phyloP scores from a whole-genome alignment of 1,284 basidiomycete species.

The Cutaneotrichosporon cutaneum region DNA sequence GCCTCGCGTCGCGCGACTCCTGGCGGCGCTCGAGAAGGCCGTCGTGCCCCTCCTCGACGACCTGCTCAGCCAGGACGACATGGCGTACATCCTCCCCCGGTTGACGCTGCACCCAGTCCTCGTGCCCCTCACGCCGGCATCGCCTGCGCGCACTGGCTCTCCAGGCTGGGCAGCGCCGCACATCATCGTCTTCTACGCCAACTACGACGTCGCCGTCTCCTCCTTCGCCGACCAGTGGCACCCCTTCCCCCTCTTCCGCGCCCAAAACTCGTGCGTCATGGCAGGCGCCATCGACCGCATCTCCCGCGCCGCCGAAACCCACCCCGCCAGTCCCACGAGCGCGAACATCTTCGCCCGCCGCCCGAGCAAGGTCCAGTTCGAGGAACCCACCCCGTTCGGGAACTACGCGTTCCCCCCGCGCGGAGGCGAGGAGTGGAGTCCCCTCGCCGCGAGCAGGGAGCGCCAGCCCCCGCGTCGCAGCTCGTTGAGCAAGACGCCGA shows the following conservation, averaged over 20 bases:
- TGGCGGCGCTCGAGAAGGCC: constrained; percentile 41
- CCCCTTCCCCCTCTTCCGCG: constrained; percentile 54
- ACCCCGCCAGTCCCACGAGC: not conserved
- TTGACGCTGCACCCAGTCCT: constrained; percentile 45
- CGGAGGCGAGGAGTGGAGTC: constrained; percentile 1
- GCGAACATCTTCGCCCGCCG: constrained; percentile 30
- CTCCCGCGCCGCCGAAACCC: constrained; percentile 15
- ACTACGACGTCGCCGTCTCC: constrained; percentile 52
- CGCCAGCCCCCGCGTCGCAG: constrained; percentile 23
- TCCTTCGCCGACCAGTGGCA: constrained; percentile 52
- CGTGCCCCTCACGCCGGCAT: constrained; percentile 43
- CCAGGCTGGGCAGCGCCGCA: constrained; percentile 47
- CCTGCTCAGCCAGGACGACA: constrained; percentile 45
- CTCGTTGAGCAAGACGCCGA: constrained; percentile 22
- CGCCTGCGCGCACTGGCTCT: constrained; percentile 21
- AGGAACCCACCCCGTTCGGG: constrained; percentile 22
- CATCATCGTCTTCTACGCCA: constrained; percentile 53
- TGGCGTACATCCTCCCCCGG: constrained; percentile 48
- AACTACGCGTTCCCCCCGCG: constrained; percentile 28
- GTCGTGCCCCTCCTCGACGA: constrained; percentile 51
- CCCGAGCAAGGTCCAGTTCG: constrained; percentile 51
- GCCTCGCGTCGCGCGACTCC: constrained; percentile 35
- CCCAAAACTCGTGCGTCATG: constrained; percentile 54
- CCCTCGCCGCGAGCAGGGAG: constrained; percentile 15
- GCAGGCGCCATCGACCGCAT: constrained; percentile 33